A percentile compares a stretch with the other conserved stretches of the same genome.
Evolutionary conservation across 176 grass and related monocot genomes (phyloP).

Genomic region (Poa annua): DNA sequence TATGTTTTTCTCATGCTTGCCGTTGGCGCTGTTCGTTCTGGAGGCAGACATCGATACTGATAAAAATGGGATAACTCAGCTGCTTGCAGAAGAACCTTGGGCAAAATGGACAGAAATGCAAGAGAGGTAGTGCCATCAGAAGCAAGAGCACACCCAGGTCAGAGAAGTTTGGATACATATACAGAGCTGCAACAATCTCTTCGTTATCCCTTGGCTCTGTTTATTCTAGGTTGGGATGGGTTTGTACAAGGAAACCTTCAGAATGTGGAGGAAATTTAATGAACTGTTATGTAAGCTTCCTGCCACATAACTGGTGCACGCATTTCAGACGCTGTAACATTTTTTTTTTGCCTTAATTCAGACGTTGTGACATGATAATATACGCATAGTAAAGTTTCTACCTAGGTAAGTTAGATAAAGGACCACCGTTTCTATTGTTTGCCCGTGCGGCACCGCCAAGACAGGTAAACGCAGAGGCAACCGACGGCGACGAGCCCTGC

Average conservation of each 20-base stretch:
- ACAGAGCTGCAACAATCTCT: too few relatives aligned
- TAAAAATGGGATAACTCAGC: background rate
- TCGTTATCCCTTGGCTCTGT: background rate
- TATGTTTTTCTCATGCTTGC: background rate
- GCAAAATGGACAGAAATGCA: too few relatives aligned
- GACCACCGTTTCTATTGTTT: background rate
- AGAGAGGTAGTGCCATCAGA: background rate
- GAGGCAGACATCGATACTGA: background rate
- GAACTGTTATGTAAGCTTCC: background rate
- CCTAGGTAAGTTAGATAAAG: background rate
- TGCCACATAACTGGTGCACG: background rate
- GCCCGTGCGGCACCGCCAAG: background rate
- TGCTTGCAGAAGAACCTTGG: too few relatives aligned
- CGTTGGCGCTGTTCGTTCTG: background rate
- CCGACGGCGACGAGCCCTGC: slow-evolving; percentile 20
- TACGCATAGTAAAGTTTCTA: background rate
- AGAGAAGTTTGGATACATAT: too few relatives aligned
- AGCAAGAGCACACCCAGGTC: too few relatives aligned
- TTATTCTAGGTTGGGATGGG: background rate
- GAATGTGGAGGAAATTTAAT: background rate
- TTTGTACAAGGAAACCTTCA: background rate
- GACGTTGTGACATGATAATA: background rate
- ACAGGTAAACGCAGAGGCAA: slow-evolving; percentile 1
- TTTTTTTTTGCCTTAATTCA: background rate
- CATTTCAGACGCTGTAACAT: background rate